phyloP scores from a whole-genome alignment of 768 basidiomycete species.

The Boletus pseudopeckii region DNA sequence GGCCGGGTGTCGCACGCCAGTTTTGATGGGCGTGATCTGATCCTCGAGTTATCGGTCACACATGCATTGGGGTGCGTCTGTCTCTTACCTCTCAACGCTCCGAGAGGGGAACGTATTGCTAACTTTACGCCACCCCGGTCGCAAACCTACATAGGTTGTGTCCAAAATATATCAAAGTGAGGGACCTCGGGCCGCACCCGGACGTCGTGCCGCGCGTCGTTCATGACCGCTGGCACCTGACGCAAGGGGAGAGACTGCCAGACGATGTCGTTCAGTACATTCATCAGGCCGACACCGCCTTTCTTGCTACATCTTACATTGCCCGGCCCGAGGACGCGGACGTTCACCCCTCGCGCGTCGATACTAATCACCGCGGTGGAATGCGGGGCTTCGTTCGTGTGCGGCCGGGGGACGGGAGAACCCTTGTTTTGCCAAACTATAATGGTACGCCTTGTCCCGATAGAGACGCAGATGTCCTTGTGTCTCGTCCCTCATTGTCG shows the following conservation, averaged over 20 bases:
- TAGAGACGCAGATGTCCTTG: neutral
- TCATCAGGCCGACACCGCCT: slow-evolving; percentile 48
- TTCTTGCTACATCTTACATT: slow-evolving; percentile 51
- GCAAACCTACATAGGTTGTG: slow-evolving; percentile 43
- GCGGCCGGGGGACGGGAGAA: slow-evolving; percentile 50
- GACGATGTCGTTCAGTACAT: slow-evolving; percentile 49
- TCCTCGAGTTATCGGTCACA: slow-evolving; percentile 46
- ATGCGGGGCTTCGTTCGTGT: slow-evolving; percentile 61
- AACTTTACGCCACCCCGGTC: neutral
- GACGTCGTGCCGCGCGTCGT: slow-evolving; percentile 36
- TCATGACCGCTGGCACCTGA: slow-evolving; percentile 33
- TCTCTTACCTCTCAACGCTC: neutral
- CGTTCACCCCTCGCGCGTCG: slow-evolving; percentile 52
- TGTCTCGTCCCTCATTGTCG: neutral
- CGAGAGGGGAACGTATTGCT: neutral
- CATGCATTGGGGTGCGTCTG: slow-evolving; percentile 54
- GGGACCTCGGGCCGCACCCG: slow-evolving; percentile 42
- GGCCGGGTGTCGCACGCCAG: slow-evolving; percentile 40
- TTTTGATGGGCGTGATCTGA: slow-evolving; percentile 26
- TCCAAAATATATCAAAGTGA: slow-evolving; percentile 61
- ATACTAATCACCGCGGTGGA: slow-evolving; percentile 65
- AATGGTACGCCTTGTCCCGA: slow-evolving; percentile 36
- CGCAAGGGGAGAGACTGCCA: slow-evolving; percentile 41
- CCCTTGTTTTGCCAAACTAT: slow-evolving; percentile 57
- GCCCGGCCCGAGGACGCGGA: slow-evolving; percentile 37